Percentiles rank a stretch among this genome's conserved stretches.
phyloP scores from a whole-genome alignment of 192 early-diverging fungal genomes.

The Nowakowskiella sp. region DNA sequence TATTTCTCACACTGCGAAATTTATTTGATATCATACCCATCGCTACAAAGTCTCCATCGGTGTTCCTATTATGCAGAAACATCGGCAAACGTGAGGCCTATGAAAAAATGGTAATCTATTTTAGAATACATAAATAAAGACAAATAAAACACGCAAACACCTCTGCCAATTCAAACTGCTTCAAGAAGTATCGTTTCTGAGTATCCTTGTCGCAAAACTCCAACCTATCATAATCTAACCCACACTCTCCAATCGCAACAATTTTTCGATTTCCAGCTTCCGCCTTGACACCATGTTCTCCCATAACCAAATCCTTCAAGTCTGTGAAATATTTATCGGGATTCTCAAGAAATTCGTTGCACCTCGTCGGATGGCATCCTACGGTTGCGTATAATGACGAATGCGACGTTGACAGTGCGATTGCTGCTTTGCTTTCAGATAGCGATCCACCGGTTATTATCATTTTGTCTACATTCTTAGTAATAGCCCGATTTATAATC shows the following conservation, averaged over 20 bases:
- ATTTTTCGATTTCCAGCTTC: conserved; percentile 36
- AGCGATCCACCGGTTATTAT: conserved; percentile 73
- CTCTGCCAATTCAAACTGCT: conserved; percentile 73
- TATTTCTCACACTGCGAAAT: background rate
- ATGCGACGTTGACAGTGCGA: background rate
- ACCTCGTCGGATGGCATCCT: conserved; percentile 30
- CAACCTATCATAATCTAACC: conserved; percentile 89
- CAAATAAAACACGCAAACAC: conserved; percentile 37
- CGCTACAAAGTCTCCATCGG: conserved; percentile 66
- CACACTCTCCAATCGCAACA: conserved; percentile 92
- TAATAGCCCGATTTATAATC: conserved; percentile 57
- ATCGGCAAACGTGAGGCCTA: conserved; percentile 83
- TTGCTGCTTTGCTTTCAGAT: conserved; percentile 32
- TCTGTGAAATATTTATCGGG: too few species aligned
- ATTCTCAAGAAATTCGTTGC: too few species aligned
- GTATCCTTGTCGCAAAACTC: conserved; percentile 70
- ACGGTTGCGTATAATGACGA: conserved; percentile 17
- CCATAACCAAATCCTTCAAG: too few species aligned
- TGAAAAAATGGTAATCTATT: too few species aligned
- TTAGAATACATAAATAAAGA: background rate
- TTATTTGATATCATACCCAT: too few species aligned
- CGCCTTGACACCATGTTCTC: conserved; percentile 9
- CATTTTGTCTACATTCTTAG: conserved; percentile 63
- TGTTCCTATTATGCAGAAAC: conserved; percentile 88
- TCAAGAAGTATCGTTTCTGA: conserved; percentile 65